Base-by-base conservation (phyloP, 139 green algal genomes). In the Volvox africanus region DNA sequence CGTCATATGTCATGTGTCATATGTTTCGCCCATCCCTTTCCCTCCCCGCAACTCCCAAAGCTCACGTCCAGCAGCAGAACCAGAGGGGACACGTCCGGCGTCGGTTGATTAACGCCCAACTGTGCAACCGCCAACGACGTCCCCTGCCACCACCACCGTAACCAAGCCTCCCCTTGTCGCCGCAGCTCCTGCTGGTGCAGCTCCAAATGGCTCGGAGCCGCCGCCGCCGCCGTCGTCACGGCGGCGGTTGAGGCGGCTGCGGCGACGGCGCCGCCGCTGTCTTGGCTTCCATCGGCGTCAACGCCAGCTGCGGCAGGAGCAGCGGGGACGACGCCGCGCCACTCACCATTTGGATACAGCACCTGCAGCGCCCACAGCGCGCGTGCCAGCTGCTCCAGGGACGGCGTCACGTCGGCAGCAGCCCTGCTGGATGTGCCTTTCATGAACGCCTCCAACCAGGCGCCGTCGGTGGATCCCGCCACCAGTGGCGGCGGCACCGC, bases 81-180 rank as follows among this genome's bases (percentile, higher is more conserved):
- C 71, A 79, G 71, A 55, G 44, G 44, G 44, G 44, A 14, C 44
- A 55, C 9, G 44, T 55, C 44, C 44, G 44, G 44, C 44, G 44
- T 9, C 44, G 44, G 44, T 55, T 55, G 44, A 55, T 5, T 55
- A 28, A 20, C 76, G 3, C 2, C 71, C 71, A 30, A 21, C 33
- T 20, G 32, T 24, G 76, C 76, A 61, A 36, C 76, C 33, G 76
- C 76, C 33, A 61, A 20, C 33, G 76, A 62, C 1, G 78, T 84
- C 36, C 36, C 78, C 36, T 35, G 18, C 78, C 78, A 84, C 78
- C 78, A 84, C 78, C 78, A 84, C 35, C 78, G 78, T 44, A 84
- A 33, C 78, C 78, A 84, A 11, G 3, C 36, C 17, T 67, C 36
- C 78, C 20, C 76, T 19, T 30, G 76, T 1, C 30, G 32, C 76